phyloP scores from a whole-genome alignment of 495 filamentous ascomycete genomes.

The Neurospora sp. region DNA sequence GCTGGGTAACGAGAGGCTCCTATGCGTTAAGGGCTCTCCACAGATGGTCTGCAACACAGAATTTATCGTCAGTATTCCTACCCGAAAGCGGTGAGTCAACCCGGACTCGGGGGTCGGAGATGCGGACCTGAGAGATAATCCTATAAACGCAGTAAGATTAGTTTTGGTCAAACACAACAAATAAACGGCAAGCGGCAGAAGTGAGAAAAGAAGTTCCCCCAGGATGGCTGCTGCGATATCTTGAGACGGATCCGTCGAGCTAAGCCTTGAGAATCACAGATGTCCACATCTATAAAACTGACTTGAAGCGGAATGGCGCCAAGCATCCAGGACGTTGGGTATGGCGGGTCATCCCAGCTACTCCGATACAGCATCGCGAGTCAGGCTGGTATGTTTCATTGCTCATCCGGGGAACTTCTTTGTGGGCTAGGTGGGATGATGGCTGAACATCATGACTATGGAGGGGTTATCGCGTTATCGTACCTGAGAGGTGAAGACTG shows the following conservation, averaged over 20 bases:
- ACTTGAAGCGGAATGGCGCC: neutral
- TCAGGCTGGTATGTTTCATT: neutral
- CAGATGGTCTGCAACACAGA: conserved; percentile 65
- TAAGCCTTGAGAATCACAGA: neutral
- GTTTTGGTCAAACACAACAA: neutral
- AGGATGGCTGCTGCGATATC: neutral
- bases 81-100: conserved; percentile 33
- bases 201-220: neutral
- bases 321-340: neutral
- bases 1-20: conserved; percentile 9
- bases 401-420: neutral
- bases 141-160: conserved; percentile 33
- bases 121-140: conserved; percentile 87
- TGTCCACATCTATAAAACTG: neutral
- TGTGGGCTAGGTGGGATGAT: neutral
- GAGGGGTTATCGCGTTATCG: conserved; percentile 14
- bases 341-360: neutral
- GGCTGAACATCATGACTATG: neutral
- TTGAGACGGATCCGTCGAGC: neutral
- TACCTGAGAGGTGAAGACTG: conserved; percentile 97
- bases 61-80: conserved; percentile 23
- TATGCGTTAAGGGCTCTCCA: conserved; percentile 67
- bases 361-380: neutral
- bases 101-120: conserved; percentile 6
- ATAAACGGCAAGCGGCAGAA: neutral